Evolutionary conservation across 768 basidiomycete genomes (phyloP).

Genomic region (Tulasnella sp.): DNA sequence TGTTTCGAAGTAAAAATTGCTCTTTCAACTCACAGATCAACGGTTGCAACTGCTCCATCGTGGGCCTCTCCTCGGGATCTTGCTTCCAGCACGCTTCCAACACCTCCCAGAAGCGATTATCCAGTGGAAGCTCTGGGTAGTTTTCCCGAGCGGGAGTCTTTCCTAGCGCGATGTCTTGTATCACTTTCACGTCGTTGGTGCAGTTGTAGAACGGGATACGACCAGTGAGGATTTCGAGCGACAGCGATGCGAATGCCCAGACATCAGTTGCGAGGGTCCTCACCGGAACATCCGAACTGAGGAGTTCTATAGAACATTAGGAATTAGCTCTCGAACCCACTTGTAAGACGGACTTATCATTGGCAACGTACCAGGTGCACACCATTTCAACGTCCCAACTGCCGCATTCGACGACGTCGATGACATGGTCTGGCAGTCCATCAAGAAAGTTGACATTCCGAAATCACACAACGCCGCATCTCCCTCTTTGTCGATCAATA

Average conservation of each 20-base stretch:
- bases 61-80: constrained; percentile 8
- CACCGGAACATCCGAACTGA: neutral
- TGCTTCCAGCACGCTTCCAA: constrained; percentile 16
- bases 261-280: constrained; percentile 15
- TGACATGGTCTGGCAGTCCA: neutral
- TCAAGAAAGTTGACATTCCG: constrained; percentile 7
- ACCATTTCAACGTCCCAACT: constrained; percentile 16
- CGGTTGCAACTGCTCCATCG: neutral
- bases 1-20: neutral
- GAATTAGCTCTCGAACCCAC: neutral
- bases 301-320: neutral
- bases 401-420: neutral
- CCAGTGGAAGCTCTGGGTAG: constrained; percentile 5
- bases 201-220: constrained; percentile 12
- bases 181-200: constrained; percentile 13
- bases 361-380: constrained; percentile 14
- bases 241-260: constrained; percentile 14
- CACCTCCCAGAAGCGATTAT: constrained; percentile 17
- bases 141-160: constrained; percentile 13
- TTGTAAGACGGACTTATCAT: neutral
- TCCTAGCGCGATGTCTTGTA: neutral
- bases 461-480: constrained; percentile 15
- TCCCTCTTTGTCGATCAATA: constrained; percentile 8
- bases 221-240: constrained; percentile 19
- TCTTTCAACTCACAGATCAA: constrained; percentile 9